Evolutionary conservation across 192 early-diverging fungal genomes (phyloP), one percentile per base, ranked within the genome.

Genomic region (Dimargaris verticillata): DNA sequence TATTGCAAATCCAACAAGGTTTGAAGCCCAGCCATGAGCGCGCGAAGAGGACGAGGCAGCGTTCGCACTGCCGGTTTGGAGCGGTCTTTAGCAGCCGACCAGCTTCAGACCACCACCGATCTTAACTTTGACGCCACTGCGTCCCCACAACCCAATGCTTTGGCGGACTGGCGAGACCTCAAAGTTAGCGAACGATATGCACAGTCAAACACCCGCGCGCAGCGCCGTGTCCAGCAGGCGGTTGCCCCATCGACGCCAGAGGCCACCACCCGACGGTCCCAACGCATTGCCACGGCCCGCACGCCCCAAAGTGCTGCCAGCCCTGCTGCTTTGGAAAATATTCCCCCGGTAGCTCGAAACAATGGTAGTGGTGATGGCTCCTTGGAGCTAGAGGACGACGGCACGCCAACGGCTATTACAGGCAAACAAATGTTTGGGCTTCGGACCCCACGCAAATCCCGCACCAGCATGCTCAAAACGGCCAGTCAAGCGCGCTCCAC

Each of bases 361-460:
- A 4, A 41, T n/a, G 28, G 43, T 44, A 18, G 14, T 13, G 41
- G 43, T 38, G 57, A 26, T 5, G 57, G 20, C 20, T 18, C 38
- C 20, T 10, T 6, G 12, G 28, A 55, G 3, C 26, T 28, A 28
- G 11, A 6, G 0, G 26, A 55, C 18, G 47, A 48, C 47, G 11
- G 47, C 47, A 20, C 20, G 4, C 22, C 18, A 12, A 25, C 25
- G 51, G 20, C 20, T 18, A 18, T 52, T 12, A 26, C 51, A 3
- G 51, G 51, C 24, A 52, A 52, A 52, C 51, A 52, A 52, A 52
- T 52, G 51, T 52, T 52, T 25, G 24, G 51, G 1, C 5, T 52
- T 2, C 20, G 38, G 3, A 44, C 6, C 3, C 26, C 42, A 9
- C 57, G 57, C 33, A 44, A 59, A 25, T 6, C 17, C 38, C 57